Evolutionary conservation across 2,329 filamentous ascomycete species (phyloP).

Genomic region (Thielaviopsis ethacetica): DNA sequence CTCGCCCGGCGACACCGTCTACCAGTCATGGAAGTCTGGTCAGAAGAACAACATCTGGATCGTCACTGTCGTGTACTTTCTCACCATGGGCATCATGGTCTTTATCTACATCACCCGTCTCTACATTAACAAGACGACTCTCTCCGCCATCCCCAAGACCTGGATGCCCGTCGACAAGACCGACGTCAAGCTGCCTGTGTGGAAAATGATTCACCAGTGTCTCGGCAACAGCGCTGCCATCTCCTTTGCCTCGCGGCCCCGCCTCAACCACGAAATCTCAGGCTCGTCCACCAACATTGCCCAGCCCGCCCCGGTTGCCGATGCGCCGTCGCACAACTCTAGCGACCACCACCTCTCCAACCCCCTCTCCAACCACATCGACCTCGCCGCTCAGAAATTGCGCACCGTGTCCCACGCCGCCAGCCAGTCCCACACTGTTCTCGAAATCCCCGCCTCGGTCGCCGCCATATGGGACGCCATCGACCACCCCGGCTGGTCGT

Average conservation of each 20-base stretch:
- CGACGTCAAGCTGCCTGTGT: conserved; percentile 60
- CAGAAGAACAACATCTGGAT: conserved; percentile 73
- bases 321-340: not conserved
- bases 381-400: not conserved
- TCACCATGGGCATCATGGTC: conserved; percentile 51
- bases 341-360: no score
- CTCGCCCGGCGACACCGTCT: conserved; percentile 66
- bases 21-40: conserved; percentile 50
- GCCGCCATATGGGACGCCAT: conserved; percentile 58
- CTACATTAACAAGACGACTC: conserved; percentile 66
- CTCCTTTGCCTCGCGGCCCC: conserved; percentile 59
- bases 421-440: not conserved
- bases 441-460: not conserved
- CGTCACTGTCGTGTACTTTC: conserved; percentile 57
- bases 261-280: conserved; percentile 17
- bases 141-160: conserved; percentile 69
- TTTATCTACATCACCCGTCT: conserved; percentile 73
- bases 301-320: not conserved
- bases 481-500: conserved; percentile 76
- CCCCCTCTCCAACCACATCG: not conserved
- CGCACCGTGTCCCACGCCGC: not conserved
- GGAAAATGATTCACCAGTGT: conserved; percentile 56
- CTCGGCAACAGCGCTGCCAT: conserved; percentile 65
- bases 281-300: not conserved
- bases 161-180: conserved; percentile 78